Base-by-base conservation (phyloP, 768 basidiomycete genomes). In the Pulveroboletus ravenelii region DNA sequence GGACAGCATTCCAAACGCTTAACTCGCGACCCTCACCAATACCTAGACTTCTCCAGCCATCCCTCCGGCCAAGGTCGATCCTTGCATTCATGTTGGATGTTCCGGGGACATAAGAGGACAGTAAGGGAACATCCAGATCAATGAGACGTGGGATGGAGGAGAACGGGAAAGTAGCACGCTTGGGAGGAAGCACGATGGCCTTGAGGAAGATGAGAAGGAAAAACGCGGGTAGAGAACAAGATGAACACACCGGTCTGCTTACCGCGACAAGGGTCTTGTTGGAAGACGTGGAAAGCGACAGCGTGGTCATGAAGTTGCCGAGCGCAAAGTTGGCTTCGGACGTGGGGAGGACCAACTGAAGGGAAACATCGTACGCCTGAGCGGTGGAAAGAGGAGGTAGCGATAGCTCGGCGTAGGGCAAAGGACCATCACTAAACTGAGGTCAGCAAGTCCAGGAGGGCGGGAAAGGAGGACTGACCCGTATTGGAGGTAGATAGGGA, bases 231-330 rank as follows among this genome's bases (percentile, higher is more conserved):
- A 6, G n/a, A 23, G 1, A 31, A 13, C 15, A 41, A 30, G 34
- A 17, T 14, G 10, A 32, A 75, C 85, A 61, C 61, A 91, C 89
- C 10, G 89, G 80, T 54, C 79, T 76, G 53, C 87, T 82, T 48
- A 80, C 72, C 14, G 74, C 69, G 5, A 71, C 67, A 23, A 93
- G 68, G 6, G 87, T 85, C 59, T 76, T 78, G 64, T 90, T 90
- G 15, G 75, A 74, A 27, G 73, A 57, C 0, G 83, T 82, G 3
- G 70, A 72, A 25, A 93, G 67, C 1, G 76, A 81, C 32, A 92
- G 63, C 39, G 74, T 77, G 5, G 81, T 72, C 90, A 93, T 93
- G 67, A 92, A 93, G 65, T 93, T 93, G 37, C 90, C 90, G 3
- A 93, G 79, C 5, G 73, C 82, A 58, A 79, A 72, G 68, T 89